A percentile compares a stretch with the other conserved stretches of the same genome.
Conservation (phyloP, 805 yeast species). For the Suhomyces pyralidae region DNA sequence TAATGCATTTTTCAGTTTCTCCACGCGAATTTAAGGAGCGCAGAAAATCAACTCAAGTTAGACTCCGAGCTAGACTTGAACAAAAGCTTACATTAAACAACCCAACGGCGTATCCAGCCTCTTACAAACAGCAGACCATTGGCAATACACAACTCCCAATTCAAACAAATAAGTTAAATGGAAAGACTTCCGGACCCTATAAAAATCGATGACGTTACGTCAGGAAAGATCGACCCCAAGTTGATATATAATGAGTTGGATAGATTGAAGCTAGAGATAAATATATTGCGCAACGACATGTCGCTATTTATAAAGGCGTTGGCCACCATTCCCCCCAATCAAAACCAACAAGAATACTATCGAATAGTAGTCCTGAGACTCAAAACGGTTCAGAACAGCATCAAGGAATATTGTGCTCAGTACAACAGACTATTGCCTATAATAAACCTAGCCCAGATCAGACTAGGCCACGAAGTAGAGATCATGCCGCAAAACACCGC, state of each 20-base stretch:
- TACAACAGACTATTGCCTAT: conserved; percentile 49
- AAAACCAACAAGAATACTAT: conserved; percentile 37
- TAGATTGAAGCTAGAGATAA: conserved; percentile 41
- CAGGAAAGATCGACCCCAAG: conserved; percentile 39
- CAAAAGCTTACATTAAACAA: no score
- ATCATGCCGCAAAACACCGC: conserved; percentile 25
- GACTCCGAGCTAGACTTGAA: no score
- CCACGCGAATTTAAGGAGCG: background rate
- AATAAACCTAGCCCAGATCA: conserved; percentile 48
- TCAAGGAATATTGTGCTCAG: conserved; percentile 41
- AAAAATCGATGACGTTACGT: conserved; percentile 42
- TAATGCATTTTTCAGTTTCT: background rate
- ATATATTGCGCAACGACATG: conserved; percentile 41
- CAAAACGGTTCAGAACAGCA: conserved; percentile 35
- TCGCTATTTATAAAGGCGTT: conserved; percentile 34
- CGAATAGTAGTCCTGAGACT: conserved; percentile 35
- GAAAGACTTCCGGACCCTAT: conserved; percentile 29
- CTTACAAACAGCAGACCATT: background rate
- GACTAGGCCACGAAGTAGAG: conserved; percentile 50
- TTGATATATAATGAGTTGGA: conserved; percentile 45
- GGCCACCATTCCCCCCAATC: conserved; percentile 30
- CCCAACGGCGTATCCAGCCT: background rate
- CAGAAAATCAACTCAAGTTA: background rate
- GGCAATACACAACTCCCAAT: background rate
- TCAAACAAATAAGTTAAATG: background rate